These are phyloP conservation scores for Zygosaccharomyces bisporus DNA, from an alignment of 805 yeast genomes.

Conservation along the genomic window DNA sequence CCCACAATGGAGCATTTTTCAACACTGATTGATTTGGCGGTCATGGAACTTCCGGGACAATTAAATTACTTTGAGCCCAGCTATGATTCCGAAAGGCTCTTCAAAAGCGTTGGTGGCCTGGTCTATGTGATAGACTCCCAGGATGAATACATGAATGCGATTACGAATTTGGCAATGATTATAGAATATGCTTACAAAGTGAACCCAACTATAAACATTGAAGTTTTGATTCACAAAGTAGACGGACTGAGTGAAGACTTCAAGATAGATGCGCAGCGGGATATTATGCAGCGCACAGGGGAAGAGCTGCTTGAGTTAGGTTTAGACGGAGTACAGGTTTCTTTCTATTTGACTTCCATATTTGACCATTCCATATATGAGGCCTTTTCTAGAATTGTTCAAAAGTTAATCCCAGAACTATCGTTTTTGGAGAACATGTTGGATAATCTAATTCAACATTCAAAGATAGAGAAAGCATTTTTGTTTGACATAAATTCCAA, in stretches of 20 bases:
- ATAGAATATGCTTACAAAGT: conserved; percentile 82
- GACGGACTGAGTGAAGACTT: conserved; percentile 95
- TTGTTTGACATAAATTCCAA: conserved; percentile 88
- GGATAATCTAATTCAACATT: conserved; percentile 83
- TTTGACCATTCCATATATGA: conserved; percentile 95
- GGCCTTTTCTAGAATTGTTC: conserved; percentile 90
- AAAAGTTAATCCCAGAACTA: conserved; percentile 82
- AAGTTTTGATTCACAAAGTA: conserved; percentile 90
- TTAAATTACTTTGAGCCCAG: conserved; percentile 82
- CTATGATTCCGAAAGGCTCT: conserved; percentile 72
- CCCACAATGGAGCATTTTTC: conserved; percentile 83
- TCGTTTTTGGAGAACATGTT: conserved; percentile 85
- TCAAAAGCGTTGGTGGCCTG: conserved; percentile 80
- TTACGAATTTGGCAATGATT: conserved; percentile 83
- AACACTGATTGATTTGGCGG: conserved; percentile 79
- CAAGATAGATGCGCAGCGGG: conserved; percentile 90
- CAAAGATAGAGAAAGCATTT: conserved; percentile 89
- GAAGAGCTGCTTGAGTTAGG: conserved; percentile 90
- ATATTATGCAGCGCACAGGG: conserved; percentile 91
- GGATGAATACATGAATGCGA: conserved; percentile 89
- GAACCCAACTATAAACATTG: conserved; percentile 82
- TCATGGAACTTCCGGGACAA: conserved; percentile 95
- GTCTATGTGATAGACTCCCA: conserved; percentile 94
- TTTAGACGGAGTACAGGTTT: conserved; percentile 83
- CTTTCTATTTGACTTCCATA: conserved; percentile 87